Percentiles rank a stretch among this genome's conserved stretches.
These are phyloP conservation scores for Trifolium dubium DNA, from an alignment of 306 rosid genomes.

Conservation along the genomic window DNA sequence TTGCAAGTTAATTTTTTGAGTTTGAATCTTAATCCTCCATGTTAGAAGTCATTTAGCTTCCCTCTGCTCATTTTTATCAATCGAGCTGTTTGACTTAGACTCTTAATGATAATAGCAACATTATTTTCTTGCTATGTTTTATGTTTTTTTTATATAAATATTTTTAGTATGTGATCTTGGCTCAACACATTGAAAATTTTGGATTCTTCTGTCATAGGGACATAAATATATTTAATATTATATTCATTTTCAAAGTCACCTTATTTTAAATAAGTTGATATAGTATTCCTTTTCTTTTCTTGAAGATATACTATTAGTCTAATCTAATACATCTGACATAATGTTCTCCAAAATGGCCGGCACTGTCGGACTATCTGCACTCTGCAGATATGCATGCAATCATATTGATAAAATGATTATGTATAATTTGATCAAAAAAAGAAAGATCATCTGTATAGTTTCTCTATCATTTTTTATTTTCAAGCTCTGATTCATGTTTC, in stretches of 20 bases:
- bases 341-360: conserved; percentile 33
- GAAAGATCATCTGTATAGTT: not conserved
- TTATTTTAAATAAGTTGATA: too few relatives aligned
- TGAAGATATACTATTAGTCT: not conserved
- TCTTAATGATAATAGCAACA: too few relatives aligned
- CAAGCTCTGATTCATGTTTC: not conserved
- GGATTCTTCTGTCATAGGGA: not conserved
- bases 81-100: too few relatives aligned
- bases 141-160: too few relatives aligned
- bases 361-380: conserved; percentile 18
- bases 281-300: too few relatives aligned
- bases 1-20: too few relatives aligned
- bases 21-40: not conserved
- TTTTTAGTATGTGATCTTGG: too few relatives aligned
- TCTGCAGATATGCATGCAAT: conserved; percentile 8
- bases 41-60: not conserved
- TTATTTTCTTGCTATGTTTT: too few relatives aligned
- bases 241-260: not conserved
- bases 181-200: too few relatives aligned
- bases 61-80: too few relatives aligned
- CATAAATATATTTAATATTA: too few relatives aligned
- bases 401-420: not conserved
- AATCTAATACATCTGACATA: not conserved
- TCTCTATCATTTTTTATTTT: not conserved
- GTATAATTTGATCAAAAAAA: too few relatives aligned